Base-by-base conservation (phyloP, 129 eudicot species). In the Arctium lappa region DNA sequence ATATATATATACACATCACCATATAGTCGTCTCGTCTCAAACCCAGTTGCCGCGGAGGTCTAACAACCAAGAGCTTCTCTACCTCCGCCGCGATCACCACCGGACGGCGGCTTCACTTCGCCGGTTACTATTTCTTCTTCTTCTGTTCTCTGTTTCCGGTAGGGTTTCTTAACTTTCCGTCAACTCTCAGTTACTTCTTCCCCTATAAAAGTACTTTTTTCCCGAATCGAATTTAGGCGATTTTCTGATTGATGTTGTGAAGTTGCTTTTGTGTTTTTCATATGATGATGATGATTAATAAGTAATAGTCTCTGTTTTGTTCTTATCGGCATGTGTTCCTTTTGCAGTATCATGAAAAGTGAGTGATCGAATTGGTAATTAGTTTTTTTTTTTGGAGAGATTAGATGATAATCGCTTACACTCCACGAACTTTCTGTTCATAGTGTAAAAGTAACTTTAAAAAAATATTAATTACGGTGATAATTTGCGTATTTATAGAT, bases 31-130 rank as follows among this genome's bases (percentile, higher is more conserved):
- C 40, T 80, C 84, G 60, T 75, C 40, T 80, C n/a, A 69, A 79
- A 69, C 69, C 82, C 76, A 68, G 69, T 69, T 79, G 69, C 82
- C 82, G 76, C 82, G 63, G 68, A 79, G 82, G 82, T 2, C 8
- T 79, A 40, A 80, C 84, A 60, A 72, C 77, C 78, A 69, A 72
- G 68, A 69, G 48, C 38, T 79, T 69, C 16, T 15, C 36, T 40
- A 73, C 77, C 53, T 12, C 77, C 56, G 44, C 77, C 56, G 44
- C 62, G 72, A 53, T 78, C 81, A 78, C 15, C 85, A 11, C 85
- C 85, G 27, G 27, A 22, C 27, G 85, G 76, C 81, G 81, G 32
- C 81, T 40, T 39, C 76, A 31, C 36, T 32, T 82, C 44, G 16
- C 81, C 76, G 75, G 85, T 46, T 1, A 82, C 68, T 44, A 4